phyloP scores from a whole-genome alignment of 345 rosid genomes.

The Pugionium dolabratum region DNA sequence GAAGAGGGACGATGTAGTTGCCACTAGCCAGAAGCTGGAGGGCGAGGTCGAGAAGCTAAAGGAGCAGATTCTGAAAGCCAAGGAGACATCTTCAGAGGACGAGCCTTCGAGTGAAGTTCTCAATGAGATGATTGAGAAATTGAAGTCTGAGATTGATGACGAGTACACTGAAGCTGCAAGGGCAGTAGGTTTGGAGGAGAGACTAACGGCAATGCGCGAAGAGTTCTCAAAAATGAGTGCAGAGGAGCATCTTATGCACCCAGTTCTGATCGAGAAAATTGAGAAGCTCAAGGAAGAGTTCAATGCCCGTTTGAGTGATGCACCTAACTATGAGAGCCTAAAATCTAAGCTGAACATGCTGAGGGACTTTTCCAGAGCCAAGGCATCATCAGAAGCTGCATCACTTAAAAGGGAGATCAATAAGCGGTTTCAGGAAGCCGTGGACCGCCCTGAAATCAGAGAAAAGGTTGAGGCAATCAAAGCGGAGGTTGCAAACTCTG shows the following conservation, averaged over 20 bases:
- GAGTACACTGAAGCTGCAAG: slow-evolving; percentile 70
- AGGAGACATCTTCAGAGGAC: slow-evolving; percentile 51
- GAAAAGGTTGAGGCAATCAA: slow-evolving; percentile 64
- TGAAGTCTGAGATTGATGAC: slow-evolving; percentile 66
- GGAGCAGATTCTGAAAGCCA: slow-evolving; percentile 63
- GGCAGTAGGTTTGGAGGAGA: slow-evolving; percentile 61
- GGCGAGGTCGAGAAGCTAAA: slow-evolving; percentile 69
- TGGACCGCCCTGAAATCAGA: slow-evolving; percentile 57
- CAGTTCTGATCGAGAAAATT: slow-evolving; percentile 56
- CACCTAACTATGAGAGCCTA: slow-evolving; percentile 65
- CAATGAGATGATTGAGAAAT: slow-evolving; percentile 63
- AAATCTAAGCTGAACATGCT: slow-evolving; percentile 72
- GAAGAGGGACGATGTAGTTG: slow-evolving; percentile 54
- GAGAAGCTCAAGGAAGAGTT: slow-evolving; percentile 69
- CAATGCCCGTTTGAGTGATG: slow-evolving; percentile 48
- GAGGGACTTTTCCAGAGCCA: slow-evolving; percentile 64
- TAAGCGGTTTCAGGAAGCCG: slow-evolving; percentile 59
- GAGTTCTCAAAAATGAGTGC: slow-evolving; percentile 56
- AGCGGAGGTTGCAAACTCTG: slow-evolving; percentile 53
- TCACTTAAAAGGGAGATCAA: slow-evolving; percentile 51
- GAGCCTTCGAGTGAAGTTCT: slow-evolving; percentile 53
- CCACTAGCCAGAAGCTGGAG: slow-evolving; percentile 56
- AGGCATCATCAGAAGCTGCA: slow-evolving; percentile 45
- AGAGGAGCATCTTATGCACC: slow-evolving; percentile 61
- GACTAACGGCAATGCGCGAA: slow-evolving; percentile 47